phyloP scores from a whole-genome alignment of 2,329 filamentous ascomycete species.

The Cryphonectria carpinicola region DNA sequence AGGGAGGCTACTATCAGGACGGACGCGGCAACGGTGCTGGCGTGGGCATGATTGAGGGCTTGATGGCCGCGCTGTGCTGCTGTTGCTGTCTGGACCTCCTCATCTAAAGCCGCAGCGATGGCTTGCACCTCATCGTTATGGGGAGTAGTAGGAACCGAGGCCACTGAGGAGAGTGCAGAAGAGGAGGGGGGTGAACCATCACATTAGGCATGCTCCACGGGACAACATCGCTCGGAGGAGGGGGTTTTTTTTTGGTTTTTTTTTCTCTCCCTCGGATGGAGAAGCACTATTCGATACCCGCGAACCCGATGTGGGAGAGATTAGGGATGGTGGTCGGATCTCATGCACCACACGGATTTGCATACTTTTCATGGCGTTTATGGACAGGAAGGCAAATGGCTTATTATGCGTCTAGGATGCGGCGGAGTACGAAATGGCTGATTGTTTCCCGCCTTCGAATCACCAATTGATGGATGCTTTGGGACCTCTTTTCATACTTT shows the following conservation, averaged over 20 bases:
- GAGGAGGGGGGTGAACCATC: background rate
- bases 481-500: background rate
- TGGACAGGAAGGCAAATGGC: background rate
- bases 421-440: background rate
- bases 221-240: background rate
- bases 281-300: background rate
- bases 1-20: conserved; percentile 20
- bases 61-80: conserved; percentile 26
- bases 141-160: background rate
- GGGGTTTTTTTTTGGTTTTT: background rate
- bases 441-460: background rate
- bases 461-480: background rate
- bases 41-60: conserved; percentile 19
- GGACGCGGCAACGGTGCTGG: conserved; percentile 20
- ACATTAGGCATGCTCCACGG: background rate
- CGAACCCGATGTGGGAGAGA: background rate
- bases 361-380: conserved; percentile 28
- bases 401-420: background rate
- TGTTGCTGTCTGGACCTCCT: conserved; percentile 30
- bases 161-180: background rate
- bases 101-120: conserved; percentile 5
- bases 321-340: background rate
- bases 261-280: background rate
- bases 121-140: no score
- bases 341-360: conserved; percentile 11